Base-by-base conservation (phyloP, 2,329 filamentous ascomycete species). In the Trichoderma koningii region DNA sequence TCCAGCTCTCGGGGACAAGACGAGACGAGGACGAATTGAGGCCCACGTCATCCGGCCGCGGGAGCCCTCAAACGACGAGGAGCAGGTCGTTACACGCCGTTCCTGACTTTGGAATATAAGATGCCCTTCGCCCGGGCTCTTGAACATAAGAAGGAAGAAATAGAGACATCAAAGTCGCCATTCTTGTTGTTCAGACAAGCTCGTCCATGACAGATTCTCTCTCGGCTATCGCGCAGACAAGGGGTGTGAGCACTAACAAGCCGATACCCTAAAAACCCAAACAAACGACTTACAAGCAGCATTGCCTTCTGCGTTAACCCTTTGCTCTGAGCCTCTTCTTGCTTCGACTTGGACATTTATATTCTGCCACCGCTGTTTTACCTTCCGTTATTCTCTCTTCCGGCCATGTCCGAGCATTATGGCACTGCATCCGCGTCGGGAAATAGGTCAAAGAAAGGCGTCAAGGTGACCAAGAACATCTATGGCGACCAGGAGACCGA, bases 401-500 rank as follows among this genome's bases (percentile, higher is more conserved):
- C 47, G 47, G 55, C 48, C 47, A 74, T 74, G 72, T 69, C 72
- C n/a, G 68, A 67, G 63, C 71, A 72, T 64, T 73, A 71, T 66
- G 65, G 64, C 41, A 62, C 70, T 61, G 69, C 66, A 47, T 71
- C 69, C n/a, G 71, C 68, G 55, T 65, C 69, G 4, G 71, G 67
- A 64, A 68, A 66, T 65, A 66, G 68, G 57, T 60, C 68, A 52
- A 63, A 66, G 4, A 69, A 67, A 21, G 63, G 68, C 30, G 72
- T 73, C 60, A 72, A 69, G 61, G 76, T 74, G 66, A 77, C 74
- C 17, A 75, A 74, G 63, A 77, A 75, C 67, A 78, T 83, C 70
- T 76, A 76, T 68, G 80, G 77, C 57, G 80, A 81, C 42, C 70
- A 75, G 17, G 73, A 77, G 42, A 68, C 82, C 62, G 70, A 74